Conservation (phyloP, 495 filamentous ascomycete species). For the Daldinia loculata region DNA sequence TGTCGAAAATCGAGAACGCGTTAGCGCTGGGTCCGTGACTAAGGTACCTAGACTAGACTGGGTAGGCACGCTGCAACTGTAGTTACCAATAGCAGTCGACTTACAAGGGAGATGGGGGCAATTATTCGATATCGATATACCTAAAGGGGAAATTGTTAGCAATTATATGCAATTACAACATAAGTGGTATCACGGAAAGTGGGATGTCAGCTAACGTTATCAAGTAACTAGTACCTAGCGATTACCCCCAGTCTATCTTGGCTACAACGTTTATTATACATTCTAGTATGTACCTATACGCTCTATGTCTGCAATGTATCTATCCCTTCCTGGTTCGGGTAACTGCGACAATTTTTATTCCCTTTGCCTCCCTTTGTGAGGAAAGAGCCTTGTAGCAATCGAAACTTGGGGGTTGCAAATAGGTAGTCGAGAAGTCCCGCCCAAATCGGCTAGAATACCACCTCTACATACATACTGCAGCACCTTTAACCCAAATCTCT, state of each 20-base stretch:
- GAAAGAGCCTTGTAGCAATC: constrained; percentile 10
- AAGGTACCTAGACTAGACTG: constrained; percentile 25
- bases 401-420: constrained; percentile 20
- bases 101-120: constrained; percentile 14
- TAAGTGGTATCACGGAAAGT: constrained; percentile 26
- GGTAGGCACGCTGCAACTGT: constrained; percentile 17
- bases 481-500: constrained; percentile 8
- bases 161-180: constrained; percentile 19
- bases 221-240: constrained; percentile 18
- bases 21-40: constrained; percentile 42
- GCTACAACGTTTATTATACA: neutral
- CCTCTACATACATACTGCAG: neutral
- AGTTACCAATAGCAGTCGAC: constrained; percentile 25
- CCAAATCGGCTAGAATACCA: neutral
- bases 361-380: constrained; percentile 14
- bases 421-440: neutral
- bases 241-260: constrained; percentile 3
- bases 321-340: constrained; percentile 33
- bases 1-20: constrained; percentile 45
- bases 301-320: neutral
- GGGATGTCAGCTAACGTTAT: constrained; percentile 32
- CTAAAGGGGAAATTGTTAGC: constrained; percentile 20
- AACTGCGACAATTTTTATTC: constrained; percentile 33
- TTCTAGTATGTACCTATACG: neutral
- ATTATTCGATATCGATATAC: constrained; percentile 29